Evolutionary conservation across 768 basidiomycete species (phyloP), one percentile per base, ranked within the genome.

Genomic region (Leccinellum rugosiceps): DNA sequence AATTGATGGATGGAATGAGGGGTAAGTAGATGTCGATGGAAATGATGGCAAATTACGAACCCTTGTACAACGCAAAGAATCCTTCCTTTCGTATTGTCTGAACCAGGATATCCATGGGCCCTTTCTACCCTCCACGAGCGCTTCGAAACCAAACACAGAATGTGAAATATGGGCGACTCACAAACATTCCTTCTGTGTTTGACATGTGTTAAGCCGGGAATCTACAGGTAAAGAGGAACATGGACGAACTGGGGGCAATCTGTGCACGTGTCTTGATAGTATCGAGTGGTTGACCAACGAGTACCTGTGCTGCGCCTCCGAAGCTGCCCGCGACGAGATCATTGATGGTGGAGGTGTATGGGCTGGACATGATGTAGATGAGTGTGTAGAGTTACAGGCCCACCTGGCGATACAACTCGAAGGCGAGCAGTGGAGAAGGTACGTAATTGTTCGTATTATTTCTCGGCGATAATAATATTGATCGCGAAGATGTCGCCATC

Each of bases 41-140:
- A 1, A 3, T 17, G 25, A 17, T 26, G 13, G 19, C 6, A 34
- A 14, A 19, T 19, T 23, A 60, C 73, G 31, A 14, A 92, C 95
- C 96, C 79, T 98, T 98, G 76, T 97, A 98, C 45, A 99, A 73
- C 3, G 94, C 97, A 56, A 97, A 83, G 67, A 95, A 83, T 0
- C 97, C 97, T 69, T 99, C 97, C 55, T 84, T 87, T 62, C 85
- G 74, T 46, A 95, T 59, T 0, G 96, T 98, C 70, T 92, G 87
- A 17, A 71, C 63, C 10, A 95, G 74, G 58, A 98, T 94, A 68
- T 98, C 95, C 83, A 94, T 86, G 0, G 96, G 94, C 1, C 94
- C 94, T 79, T 89, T 94, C 91, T 94, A 67, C 17, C 53, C 28
- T 45, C 26, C 45, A 32, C 52, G 47, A 11, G 21, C 5, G 13